phyloP scores from a whole-genome alignment of 768 basidiomycete genomes.

The Russula earlei region DNA sequence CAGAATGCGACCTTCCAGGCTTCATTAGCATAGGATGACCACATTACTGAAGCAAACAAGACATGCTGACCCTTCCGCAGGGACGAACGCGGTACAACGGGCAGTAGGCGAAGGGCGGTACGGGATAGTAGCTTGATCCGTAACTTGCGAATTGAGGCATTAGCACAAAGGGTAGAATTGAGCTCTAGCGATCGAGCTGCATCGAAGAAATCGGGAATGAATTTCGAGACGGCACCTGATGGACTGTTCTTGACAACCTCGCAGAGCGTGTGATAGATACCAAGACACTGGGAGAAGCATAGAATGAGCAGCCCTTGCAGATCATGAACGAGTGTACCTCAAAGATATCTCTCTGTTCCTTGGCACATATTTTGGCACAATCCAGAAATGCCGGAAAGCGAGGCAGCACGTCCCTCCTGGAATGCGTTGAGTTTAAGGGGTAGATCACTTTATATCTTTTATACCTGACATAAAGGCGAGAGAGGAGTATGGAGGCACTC shows the following conservation, averaged over 20 bases:
- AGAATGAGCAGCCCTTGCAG: neutral
- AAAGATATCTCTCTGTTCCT: constrained; percentile 10
- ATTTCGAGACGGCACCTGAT: constrained; percentile 39
- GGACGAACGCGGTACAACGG: constrained; percentile 31
- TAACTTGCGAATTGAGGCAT: constrained; percentile 62
- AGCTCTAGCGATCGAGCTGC: constrained; percentile 37
- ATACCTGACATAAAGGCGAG: constrained; percentile 73
- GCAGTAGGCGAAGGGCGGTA: constrained; percentile 52
- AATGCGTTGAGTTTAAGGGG: constrained; percentile 11
- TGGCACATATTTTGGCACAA: constrained; percentile 3
- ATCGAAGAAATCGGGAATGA: constrained; percentile 36
- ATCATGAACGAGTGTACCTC: constrained; percentile 5
- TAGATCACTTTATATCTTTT: constrained; percentile 3
- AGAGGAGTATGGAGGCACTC: constrained; percentile 70
- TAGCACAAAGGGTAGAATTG: constrained; percentile 35
- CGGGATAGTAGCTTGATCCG: constrained; percentile 61
- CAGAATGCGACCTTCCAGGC: neutral
- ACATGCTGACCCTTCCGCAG: constrained; percentile 35
- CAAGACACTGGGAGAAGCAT: constrained; percentile 45
- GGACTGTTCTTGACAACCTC: constrained; percentile 61
- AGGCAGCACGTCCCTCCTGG: constrained; percentile 43
- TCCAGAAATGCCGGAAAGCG: constrained; percentile 10
- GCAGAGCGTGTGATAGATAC: constrained; percentile 57
- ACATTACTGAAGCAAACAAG: neutral
- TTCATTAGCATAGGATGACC: neutral